Evolutionary conservation across 371 early-diverging fungal species (phyloP), one percentile per base, ranked within the genome.

Genomic region (Aphelidium insulamus): DNA sequence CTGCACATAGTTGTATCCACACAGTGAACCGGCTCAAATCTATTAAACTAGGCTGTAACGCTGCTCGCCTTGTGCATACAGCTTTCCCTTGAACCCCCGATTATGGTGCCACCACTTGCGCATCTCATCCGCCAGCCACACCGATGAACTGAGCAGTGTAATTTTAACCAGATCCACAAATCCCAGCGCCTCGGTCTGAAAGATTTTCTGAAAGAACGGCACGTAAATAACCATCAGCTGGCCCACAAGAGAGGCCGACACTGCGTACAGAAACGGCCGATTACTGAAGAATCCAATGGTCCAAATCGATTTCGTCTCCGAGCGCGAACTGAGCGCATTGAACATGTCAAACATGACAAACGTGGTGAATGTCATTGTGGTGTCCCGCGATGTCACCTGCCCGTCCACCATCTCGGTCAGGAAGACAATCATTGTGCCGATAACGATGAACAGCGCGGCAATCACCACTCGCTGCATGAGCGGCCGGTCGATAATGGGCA

Each of bases 341-440:
- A 84, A 87, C 74, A 90, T 77, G 47, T 87, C 91, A 46, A 81
- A 88, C 39, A 88, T 68, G 22, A 92, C 91, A 57, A 92, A 86
- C 18, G 78, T 75, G 4, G 94, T 88, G 46, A 92, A 92, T 0
- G 94, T 90, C 90, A 90, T 88, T 10, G 90, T 92, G 7, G 85
- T 82, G 30, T 77, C 81, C 5, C 78, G 57, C 18, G 75, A 61
- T 5, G 77, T 73, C 18, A 74, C 69, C 1, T 57, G 47, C 21
- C 74, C 83, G 33, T 79, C 75, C 3, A 63, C 59, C 63, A 84
- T 57, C 43, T 82, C 85, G 11, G 59, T 58, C 2, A 69, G 48
- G 45, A 78, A 88, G 7, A 85, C 57, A 36, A 57, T 69, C 57
- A 90, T 57, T 1, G 94, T 90, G n/a, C 88, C 88, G 2, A 51